A percentile compares a stretch with the other conserved stretches of the same genome.
Conservation (phyloP, 768 basidiomycete genomes). For the Guyanaporus albipodus region DNA sequence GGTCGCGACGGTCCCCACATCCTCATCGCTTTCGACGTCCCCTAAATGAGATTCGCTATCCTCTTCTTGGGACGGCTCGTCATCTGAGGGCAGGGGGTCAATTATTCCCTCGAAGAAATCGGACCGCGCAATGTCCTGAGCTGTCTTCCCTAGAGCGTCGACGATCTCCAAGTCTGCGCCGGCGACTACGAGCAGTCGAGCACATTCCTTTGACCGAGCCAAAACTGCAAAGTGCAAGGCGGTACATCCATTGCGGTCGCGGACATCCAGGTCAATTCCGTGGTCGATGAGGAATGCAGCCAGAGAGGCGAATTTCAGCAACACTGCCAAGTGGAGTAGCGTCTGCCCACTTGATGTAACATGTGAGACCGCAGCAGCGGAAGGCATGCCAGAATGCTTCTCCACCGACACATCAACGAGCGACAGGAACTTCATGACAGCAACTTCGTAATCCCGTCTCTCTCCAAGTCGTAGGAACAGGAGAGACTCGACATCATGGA, state of each 20-base stretch:
- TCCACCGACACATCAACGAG: slow-evolving; percentile 66
- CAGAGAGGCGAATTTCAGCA: slow-evolving; percentile 72
- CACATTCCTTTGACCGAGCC: slow-evolving; percentile 58
- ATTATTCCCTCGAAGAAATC: slow-evolving; percentile 42
- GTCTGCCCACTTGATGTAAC: slow-evolving; percentile 75
- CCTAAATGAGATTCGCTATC: slow-evolving; percentile 64
- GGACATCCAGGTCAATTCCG: slow-evolving; percentile 73
- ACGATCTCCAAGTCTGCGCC: slow-evolving; percentile 81
- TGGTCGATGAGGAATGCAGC: slow-evolving; percentile 67
- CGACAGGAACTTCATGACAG: slow-evolving; percentile 77
- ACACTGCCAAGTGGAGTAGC: slow-evolving; percentile 80
- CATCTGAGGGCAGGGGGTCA: slow-evolving; percentile 15
- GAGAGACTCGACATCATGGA: slow-evolving; percentile 53
- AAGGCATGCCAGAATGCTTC: slow-evolving; percentile 37
- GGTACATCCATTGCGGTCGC: slow-evolving; percentile 89
- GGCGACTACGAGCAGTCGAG: slow-evolving; percentile 62
- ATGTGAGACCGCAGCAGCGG: slow-evolving; percentile 62
- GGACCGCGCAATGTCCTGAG: slow-evolving; percentile 53
- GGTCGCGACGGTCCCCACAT: slow-evolving; percentile 31
- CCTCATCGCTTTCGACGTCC: slow-evolving; percentile 67
- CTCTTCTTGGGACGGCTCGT: slow-evolving; percentile 36
- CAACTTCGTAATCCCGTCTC: slow-evolving; percentile 63
- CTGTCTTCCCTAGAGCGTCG: slow-evolving; percentile 63
- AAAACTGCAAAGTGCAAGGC: slow-evolving; percentile 84
- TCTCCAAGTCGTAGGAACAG: slow-evolving; percentile 53